Base-by-base conservation (phyloP, 2,329 filamentous ascomycete genomes). In the Xylaria sp. region DNA sequence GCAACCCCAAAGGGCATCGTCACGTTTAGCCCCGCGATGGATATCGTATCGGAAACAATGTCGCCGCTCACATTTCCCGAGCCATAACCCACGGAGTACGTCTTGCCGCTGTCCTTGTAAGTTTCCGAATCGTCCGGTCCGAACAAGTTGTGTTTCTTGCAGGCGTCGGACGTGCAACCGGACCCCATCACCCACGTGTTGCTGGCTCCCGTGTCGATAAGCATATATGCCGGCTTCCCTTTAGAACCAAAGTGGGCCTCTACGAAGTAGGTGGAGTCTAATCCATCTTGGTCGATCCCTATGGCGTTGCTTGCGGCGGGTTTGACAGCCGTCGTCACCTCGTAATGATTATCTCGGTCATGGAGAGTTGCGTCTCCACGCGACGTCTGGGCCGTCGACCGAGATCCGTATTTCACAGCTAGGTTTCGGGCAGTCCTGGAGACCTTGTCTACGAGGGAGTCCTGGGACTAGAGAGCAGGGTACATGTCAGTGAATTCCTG, bases 101-200 rank as follows among this genome's bases (percentile, higher is more conserved):
- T 65, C 2, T 79, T 75, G 29, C 73, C 71, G 0, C 77, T 78
- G 29, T 76, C 72, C 58, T 83, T 72, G 44, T 90, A 80, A 1
- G 86, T 85, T 44, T 74, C 80, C 2, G 91, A 96, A 60, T 88
- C 82, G 2, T 75, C 72, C 3, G 79, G 68, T 13, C 88, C 88
- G 66, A 91, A 93, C 0, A 81, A 84, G 64, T 85, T 85, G 70
- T 96, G 92, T 61, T 78, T 76, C 24, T 73, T 69, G 69, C 92
- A 96, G 4, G 90, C 82, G 20, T 78, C 71, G 2, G 84, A 84
- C 16, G 71, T 78, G 74, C 92, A 96, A 50, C 79, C 74, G 16
- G 84, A 77, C 24, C 87, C 83, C 84, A 94, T 94, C 18, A 96
- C 84, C 92, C 92, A 96, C 11, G 87, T 91, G 53, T 90, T 91